Base-by-base conservation (phyloP, 1,284 basidiomycete species). In the Boletus austroedulis region DNA sequence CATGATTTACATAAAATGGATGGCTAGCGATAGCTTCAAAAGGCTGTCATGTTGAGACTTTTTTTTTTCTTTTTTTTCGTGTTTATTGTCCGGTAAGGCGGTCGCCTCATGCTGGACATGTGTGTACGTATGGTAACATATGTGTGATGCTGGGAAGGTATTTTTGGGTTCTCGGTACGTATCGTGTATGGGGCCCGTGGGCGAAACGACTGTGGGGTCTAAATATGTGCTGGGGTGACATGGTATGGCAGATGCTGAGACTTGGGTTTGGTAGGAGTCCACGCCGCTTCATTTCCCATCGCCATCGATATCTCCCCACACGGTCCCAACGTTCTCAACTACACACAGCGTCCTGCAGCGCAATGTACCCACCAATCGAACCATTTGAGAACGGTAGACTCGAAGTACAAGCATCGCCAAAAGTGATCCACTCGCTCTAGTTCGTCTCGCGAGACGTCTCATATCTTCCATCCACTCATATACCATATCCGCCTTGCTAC, bases 351-450 rank as follows among this genome's bases (percentile, higher is more conserved):
- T 52, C 48, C 32, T 56, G 12, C 57, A 67, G 7, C 36, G 10
- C 56, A n/a, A 80, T 86, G 78, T 90, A 89, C 73, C 80, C 85
- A 15, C 71, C 77, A 5, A 81, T 82, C 57, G 72, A 85, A 61
- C 87, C 90, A 1, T 92, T 83, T 68, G 77, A 87, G 60, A 79
- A 77, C 10, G 89, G 85, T 4, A 81, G 66, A 46, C 80, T 95
- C 58, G 86, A 89, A 67, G 90, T 94, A 5, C 88, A 85, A 50
- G 68, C 63, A 28, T 70, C 69, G 2, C 55, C 64, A 26, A 57
- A 58, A 15, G 81, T 86, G 59, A 74, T 90, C 21, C 92, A 94
- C 73, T 83, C 82, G 9, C 81, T 95, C 60, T 86, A 94, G 92
- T 93, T 67, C 71, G 89, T 78, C 40, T 34, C 23, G 41, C 43